Evolutionary conservation across 768 basidiomycete species (phyloP).

Genomic region (Russula griseocarnosa): DNA sequence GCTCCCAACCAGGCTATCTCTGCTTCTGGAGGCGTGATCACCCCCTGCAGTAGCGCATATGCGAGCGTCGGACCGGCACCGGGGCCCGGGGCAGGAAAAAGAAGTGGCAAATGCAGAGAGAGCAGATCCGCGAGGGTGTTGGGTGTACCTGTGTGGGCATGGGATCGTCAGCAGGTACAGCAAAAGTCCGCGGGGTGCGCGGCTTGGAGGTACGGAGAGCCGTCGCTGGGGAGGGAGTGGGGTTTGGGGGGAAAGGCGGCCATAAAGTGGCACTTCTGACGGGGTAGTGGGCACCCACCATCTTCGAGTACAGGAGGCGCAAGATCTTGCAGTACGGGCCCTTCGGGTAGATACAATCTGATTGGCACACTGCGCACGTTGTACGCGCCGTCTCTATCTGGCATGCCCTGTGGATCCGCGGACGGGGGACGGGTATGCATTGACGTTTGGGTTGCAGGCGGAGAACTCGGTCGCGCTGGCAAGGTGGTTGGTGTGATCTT

Average conservation of each 20-base stretch:
- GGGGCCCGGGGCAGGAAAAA: slow-evolving; percentile 55
- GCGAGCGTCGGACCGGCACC: slow-evolving; percentile 44
- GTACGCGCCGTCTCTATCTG: slow-evolving; percentile 81
- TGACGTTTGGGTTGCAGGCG: slow-evolving; percentile 49
- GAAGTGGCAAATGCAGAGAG: slow-evolving; percentile 67
- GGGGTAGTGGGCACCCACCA: slow-evolving; percentile 45
- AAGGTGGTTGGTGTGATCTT: slow-evolving; percentile 84
- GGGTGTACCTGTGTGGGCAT: slow-evolving; percentile 51
- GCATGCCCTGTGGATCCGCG: slow-evolving; percentile 47
- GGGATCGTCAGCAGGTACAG: slow-evolving; percentile 23
- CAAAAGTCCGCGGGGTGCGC: slow-evolving; percentile 17
- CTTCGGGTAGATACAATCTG: slow-evolving; percentile 84
- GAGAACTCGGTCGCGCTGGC: slow-evolving; percentile 55
- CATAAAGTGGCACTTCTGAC: slow-evolving; percentile 7
- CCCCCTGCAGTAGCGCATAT: slow-evolving; percentile 80
- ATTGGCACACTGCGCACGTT: slow-evolving; percentile 85
- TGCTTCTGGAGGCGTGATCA: slow-evolving; percentile 73
- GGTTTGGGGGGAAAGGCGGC: background rate
- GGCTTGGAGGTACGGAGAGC: background rate
- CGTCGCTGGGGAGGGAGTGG: background rate
- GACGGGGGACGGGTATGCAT: slow-evolving; percentile 63
- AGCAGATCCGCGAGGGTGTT: slow-evolving; percentile 70
- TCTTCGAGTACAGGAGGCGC: slow-evolving; percentile 75
- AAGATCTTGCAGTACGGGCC: slow-evolving; percentile 87
- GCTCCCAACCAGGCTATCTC: slow-evolving; percentile 95